Base-by-base conservation (phyloP, 2,329 filamentous ascomycete genomes). In the Ceratocystis destructans region DNA sequence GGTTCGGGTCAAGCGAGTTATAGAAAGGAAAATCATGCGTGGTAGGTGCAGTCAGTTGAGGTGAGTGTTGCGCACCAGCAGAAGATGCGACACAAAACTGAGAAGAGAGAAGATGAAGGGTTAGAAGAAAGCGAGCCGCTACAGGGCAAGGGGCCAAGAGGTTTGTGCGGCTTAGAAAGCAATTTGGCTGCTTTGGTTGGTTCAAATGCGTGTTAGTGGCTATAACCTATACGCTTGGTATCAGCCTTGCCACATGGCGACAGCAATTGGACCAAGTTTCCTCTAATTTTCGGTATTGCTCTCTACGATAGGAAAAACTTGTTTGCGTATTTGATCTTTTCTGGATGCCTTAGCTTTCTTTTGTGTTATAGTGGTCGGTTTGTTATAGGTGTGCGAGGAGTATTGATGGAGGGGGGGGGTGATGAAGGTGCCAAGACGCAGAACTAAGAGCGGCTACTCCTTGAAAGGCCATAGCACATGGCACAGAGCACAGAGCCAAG, bases 1-100 rank as follows among this genome's bases (percentile, higher is more conserved):
- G 15, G 53, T 17, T 59, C 53, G 28, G 53, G 53, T 59, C 53
- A 59, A 59, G 53, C 53, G 53, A 59, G 53, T 59, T 31, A 59
- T 59, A 59, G 28, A 15, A 12, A 7, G 28, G 25, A 59, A 59
- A 59, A 33, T 20, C 53, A 59, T 59, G 53, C 53, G 28, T 59
- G 53, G 53, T 59, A 59, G 53, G 53, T 59, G 53, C 53, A 33
- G 53, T 20, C 20, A 53, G 48, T 53, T 53, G 48, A 53, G 48
- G 22, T 53, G 48, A 53, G 48, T 37, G 53, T 17, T 59, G 53
- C 28, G 28, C 15, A 57, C 28, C 12, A 8, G 28, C 53, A 33
- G 53, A 53, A 53, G 8, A 25, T 20, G 17, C 17, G 45, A 48
- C 45, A 48, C n/a, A 20, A 20, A 1, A 53, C 48, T 7, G 20